A percentile compares a stretch with the other conserved stretches of the same genome.
Conservation (phyloP, 2,329 filamentous ascomycete genomes). For the Aschersonia sp. region DNA sequence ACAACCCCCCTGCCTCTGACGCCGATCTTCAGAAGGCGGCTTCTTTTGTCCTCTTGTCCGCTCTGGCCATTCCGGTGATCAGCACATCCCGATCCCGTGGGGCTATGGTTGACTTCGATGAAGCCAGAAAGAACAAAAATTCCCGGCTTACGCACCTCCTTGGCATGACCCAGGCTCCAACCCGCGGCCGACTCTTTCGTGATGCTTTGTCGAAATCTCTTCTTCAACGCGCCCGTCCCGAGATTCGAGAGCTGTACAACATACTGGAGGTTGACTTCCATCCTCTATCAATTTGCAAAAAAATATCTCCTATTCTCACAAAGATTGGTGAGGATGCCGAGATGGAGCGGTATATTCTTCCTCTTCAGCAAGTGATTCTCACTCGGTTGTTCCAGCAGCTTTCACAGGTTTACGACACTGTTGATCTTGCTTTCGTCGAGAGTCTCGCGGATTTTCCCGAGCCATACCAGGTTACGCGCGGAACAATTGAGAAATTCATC, state of each 20-base stretch:
- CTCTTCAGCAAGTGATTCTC: conserved; percentile 95
- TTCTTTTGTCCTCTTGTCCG: conserved; percentile 88
- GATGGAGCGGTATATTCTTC: conserved; percentile 93
- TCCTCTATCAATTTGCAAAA: conserved; percentile 94
- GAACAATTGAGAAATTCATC: conserved; percentile 98
- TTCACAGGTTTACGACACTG: conserved; percentile 96
- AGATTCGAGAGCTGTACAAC: conserved; percentile 95
- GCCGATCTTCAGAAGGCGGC: conserved; percentile 86
- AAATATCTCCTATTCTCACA: conserved; percentile 89
- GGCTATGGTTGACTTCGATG: conserved; percentile 90
- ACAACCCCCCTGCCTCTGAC: conserved; percentile 82
- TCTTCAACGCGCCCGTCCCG: conserved; percentile 78
- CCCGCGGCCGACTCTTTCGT: conserved; percentile 81
- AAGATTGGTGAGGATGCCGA: conserved; percentile 88
- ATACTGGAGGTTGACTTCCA: conserved; percentile 99
- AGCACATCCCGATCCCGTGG: conserved; percentile 94
- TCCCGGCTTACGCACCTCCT: conserved; percentile 89
- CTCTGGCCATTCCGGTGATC: conserved; percentile 96
- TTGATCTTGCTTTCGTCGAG: conserved; percentile 86
- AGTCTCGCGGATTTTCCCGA: conserved; percentile 91
- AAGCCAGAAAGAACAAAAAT: conserved; percentile 98
- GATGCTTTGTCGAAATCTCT: conserved; percentile 92
- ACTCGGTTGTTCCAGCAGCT: conserved; percentile 97
- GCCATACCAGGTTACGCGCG: conserved; percentile 80
- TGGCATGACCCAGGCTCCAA: conserved; percentile 81